These are phyloP conservation scores for Solanum piurae DNA, from an alignment of 257 asterid genomes.

Conservation along the genomic window DNA sequence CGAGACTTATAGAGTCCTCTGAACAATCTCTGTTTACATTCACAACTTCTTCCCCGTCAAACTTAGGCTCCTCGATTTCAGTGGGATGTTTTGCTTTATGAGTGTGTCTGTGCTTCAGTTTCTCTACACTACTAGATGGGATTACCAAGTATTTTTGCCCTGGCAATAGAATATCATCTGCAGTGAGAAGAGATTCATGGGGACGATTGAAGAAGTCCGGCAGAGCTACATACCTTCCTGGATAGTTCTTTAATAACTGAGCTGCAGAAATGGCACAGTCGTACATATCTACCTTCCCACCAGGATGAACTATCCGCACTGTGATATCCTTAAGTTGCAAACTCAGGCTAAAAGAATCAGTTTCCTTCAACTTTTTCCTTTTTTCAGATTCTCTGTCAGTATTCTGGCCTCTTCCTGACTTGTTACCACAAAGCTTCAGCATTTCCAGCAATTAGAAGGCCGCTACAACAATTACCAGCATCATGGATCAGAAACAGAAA, in stretches of 20 bases:
- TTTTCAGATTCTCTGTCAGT: neutral
- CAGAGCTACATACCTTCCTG: constrained; percentile 46
- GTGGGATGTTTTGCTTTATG: neutral
- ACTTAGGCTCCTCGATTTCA: constrained; percentile 17
- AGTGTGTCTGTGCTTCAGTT: constrained; percentile 30
- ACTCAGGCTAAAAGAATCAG: constrained; percentile 18
- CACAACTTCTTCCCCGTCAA: constrained; percentile 16
- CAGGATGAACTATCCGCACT: constrained; percentile 43
- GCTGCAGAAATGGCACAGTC: constrained; percentile 36
- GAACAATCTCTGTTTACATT: constrained; percentile 18
- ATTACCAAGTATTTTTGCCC: constrained; percentile 53
- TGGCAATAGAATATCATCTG: constrained; percentile 36
- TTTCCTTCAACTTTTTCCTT: constrained; percentile 4
- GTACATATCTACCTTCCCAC: constrained; percentile 54
- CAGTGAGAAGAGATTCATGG: constrained; percentile 38
- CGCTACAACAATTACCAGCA: constrained; percentile 4
- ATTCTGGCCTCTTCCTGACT: neutral
- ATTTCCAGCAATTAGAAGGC: constrained; percentile 15
- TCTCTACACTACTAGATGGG: constrained; percentile 32
- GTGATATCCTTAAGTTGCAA: constrained; percentile 24
- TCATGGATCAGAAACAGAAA: neutral
- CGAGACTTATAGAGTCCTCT: constrained; percentile 39
- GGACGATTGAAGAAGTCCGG: constrained; percentile 53
- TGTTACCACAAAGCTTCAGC: constrained; percentile 27
- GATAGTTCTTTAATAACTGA: constrained; percentile 41